Percentiles rank a stretch among this genome's conserved stretches.
These are phyloP conservation scores for Candida rishiriensis DNA, from an alignment of 805 yeast genomes.

Conservation along the genomic window DNA sequence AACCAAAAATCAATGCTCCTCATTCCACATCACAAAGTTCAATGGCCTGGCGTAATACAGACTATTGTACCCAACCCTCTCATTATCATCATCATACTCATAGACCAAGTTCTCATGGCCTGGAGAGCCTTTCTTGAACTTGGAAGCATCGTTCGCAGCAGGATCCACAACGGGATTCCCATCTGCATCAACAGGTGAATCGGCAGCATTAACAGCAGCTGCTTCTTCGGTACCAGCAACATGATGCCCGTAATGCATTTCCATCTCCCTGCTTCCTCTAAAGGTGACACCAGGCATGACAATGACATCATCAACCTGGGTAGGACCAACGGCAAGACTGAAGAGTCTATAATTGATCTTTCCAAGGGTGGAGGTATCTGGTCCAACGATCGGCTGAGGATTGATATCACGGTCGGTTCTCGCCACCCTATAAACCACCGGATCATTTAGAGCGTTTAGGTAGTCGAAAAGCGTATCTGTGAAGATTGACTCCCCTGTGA, in stretches of 20 bases:
- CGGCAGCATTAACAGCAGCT: background rate
- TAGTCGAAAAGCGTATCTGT: constrained; percentile 31
- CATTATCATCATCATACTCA: constrained; percentile 25
- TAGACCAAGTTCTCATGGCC: constrained; percentile 7
- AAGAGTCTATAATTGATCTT: constrained; percentile 23
- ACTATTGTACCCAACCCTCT: constrained; percentile 21
- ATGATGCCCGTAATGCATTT: constrained; percentile 1
- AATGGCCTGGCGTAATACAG: constrained; percentile 26
- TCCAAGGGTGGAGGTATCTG: constrained; percentile 12
- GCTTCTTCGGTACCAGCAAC: too few relatives aligned
- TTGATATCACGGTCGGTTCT: constrained; percentile 15
- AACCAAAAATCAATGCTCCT: background rate
- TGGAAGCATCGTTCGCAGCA: background rate
- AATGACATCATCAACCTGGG: constrained; percentile 28
- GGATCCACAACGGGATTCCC: constrained; percentile 5
- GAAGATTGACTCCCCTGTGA: constrained; percentile 29
- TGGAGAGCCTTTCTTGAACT: constrained; percentile 9
- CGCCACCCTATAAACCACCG: constrained; percentile 22
- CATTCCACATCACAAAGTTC: constrained; percentile 12
- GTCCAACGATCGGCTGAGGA: constrained; percentile 22
- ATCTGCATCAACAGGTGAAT: too few relatives aligned
- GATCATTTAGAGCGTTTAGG: constrained; percentile 18
- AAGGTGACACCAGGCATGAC: constrained; percentile 28
- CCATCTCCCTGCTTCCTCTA: constrained; percentile 18
- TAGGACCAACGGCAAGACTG: constrained; percentile 25